Base-by-base conservation (phyloP, 192 early-diverging fungal genomes). In the Pilaira anomala region DNA sequence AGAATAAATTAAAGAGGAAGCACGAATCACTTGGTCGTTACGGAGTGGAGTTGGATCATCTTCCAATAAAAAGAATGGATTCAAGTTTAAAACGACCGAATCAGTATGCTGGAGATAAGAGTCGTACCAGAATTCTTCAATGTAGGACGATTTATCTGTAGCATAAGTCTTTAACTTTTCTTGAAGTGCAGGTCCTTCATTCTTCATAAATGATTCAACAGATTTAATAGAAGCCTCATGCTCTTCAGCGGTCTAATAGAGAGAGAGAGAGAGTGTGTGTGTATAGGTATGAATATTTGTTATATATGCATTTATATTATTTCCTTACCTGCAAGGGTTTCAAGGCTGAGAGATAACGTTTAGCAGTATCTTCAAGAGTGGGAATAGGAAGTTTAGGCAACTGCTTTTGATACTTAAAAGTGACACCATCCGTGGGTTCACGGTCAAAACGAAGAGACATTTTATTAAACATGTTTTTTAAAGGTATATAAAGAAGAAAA, bases 21-120 rank as follows among this genome's bases (percentile, higher is more conserved):
- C 94, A 16, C 93, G 75, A 39, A 68, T 57, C 3, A 96, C 62
- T 80, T 96, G 94, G 50, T 80, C 73, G 44, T 77, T 80, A 46
- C 69, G 65, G 14, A 66, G 65, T 9, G 78, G 75, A 2, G 75
- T 80, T 0, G 75, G 78, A 62, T 80, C 78, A 66, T 80, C 78
- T 46, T 77, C 78, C 52, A 80, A 55, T 7, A 80, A 45, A 48
- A 80, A 80, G 59, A 80, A 80, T 42, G 78, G 78, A 42, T 80
- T 80, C 46, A 80, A 39, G 52, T 80, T 80, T 22, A 80, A 49
- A 16, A 79, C 78, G 1, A 79, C 78, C 0, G 78, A 41, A 49
- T 79, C 75, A 2, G 63, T 68, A 36, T 74, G 66, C 19, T 67
- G 68, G 11, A 79, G 67, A 52, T 79, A 79, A 7, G 74, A 74